phyloP scores from a whole-genome alignment of 768 basidiomycete species.

The Coprinopsis sp. region DNA sequence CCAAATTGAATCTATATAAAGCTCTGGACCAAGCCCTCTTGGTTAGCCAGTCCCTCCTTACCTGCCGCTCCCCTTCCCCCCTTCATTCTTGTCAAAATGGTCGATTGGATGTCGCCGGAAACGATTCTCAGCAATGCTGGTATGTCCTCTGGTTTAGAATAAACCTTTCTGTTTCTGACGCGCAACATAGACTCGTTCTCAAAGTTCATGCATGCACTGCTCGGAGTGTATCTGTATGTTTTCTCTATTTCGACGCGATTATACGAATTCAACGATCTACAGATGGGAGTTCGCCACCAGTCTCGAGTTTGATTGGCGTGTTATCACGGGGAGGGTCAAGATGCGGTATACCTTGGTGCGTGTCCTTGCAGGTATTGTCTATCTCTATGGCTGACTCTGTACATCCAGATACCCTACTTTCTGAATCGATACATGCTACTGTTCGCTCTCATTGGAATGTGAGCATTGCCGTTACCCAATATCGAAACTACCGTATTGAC shows the following conservation, averaged over 20 bases:
- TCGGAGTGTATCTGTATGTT: slow-evolving; percentile 57
- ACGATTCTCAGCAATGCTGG: slow-evolving; percentile 47
- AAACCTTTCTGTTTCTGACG: background rate
- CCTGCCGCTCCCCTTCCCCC: slow-evolving; percentile 1
- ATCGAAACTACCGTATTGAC: slow-evolving; percentile 6
- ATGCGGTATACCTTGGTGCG: slow-evolving; percentile 69
- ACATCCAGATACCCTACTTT: slow-evolving; percentile 59
- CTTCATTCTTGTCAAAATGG: slow-evolving; percentile 34
- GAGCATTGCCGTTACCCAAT: slow-evolving; percentile 18
- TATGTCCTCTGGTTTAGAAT: slow-evolving; percentile 20
- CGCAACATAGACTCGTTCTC: slow-evolving; percentile 36
- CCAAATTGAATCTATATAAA: slow-evolving; percentile 4
- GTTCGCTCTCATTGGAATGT: slow-evolving; percentile 68
- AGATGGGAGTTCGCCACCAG: slow-evolving; percentile 70
- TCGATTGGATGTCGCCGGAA: slow-evolving; percentile 49
- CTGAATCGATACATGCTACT: slow-evolving; percentile 61
- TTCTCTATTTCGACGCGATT: slow-evolving; percentile 1
- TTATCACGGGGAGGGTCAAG: slow-evolving; percentile 47
- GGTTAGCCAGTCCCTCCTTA: slow-evolving; percentile 1
- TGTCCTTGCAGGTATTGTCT: background rate
- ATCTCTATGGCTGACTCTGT: background rate
- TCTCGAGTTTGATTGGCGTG: slow-evolving; percentile 61
- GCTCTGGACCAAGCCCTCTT: background rate
- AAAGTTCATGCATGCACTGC: slow-evolving; percentile 55
- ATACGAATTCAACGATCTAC: slow-evolving; percentile 8